Conservation (phyloP, 805 yeast genomes). For the Metschnikowia anglica region DNA sequence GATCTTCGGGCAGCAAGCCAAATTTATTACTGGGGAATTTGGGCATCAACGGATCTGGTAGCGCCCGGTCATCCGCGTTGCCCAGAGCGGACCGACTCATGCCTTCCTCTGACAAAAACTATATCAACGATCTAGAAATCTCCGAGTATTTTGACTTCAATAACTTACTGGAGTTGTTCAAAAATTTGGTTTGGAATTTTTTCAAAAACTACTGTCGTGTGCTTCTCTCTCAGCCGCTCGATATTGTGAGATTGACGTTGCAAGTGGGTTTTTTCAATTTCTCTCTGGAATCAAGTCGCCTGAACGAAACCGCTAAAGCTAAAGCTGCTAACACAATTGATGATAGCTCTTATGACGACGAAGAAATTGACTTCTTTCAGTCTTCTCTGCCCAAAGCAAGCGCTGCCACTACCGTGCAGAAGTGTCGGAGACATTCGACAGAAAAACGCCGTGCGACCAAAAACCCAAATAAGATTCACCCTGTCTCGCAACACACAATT, state of each 20-base stretch:
- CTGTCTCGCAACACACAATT: conserved; percentile 58
- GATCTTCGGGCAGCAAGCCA: conserved; percentile 10
- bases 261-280: conserved; percentile 71
- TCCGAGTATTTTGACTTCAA: conserved; percentile 61
- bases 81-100: conserved; percentile 7
- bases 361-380: conserved; percentile 41
- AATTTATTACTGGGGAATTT: conserved; percentile 14
- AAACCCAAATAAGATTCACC: conserved; percentile 43
- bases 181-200: conserved; percentile 59
- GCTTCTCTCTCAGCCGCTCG: conserved; percentile 83
- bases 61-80: conserved; percentile 3
- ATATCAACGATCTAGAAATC: conserved; percentile 59
- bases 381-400: conserved; percentile 6
- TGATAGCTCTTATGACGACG: conserved; percentile 19
- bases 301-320: background rate
- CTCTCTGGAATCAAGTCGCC: background rate
- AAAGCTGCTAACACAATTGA: background rate
- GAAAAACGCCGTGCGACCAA: conserved; percentile 1
- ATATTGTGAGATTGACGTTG: conserved; percentile 69
- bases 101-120: conserved; percentile 35
- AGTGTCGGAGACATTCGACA: background rate
- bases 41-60: conserved; percentile 8
- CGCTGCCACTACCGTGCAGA: background rate
- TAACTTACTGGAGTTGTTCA: conserved; percentile 55
- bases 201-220: conserved; percentile 67